phyloP scores from a whole-genome alignment of 352 stramenopile species.

The Phytophthora citrophthora region DNA sequence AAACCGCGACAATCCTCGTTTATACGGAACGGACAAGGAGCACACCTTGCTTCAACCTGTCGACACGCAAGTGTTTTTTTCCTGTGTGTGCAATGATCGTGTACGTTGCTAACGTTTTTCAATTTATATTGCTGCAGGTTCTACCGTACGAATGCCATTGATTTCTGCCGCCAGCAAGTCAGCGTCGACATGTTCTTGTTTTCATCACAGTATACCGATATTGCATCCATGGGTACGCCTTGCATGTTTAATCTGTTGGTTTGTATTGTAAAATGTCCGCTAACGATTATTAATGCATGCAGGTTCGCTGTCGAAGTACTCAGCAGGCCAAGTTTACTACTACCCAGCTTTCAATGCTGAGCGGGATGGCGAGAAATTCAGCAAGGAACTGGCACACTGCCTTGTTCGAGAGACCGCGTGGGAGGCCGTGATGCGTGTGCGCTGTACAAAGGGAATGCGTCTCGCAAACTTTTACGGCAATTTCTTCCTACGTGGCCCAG shows the following conservation, averaged over 20 bases:
- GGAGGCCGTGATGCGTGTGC: constrained; percentile 98
- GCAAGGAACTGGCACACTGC: constrained; percentile 91
- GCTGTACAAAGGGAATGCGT: constrained; percentile 97
- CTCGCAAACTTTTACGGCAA: constrained; percentile 99
- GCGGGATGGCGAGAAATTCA: constrained; percentile 94
- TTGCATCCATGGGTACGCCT: constrained; percentile 91
- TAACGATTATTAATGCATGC: constrained; percentile 9
- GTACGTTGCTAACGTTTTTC: constrained; percentile 6
- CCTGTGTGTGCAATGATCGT: not conserved
- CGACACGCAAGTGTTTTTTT: constrained; percentile 60
- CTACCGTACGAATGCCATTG: constrained; percentile 93
- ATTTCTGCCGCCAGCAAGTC: constrained; percentile 98
- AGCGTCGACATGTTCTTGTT: constrained; percentile 99
- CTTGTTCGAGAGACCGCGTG: constrained; percentile 94
- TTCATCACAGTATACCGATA: constrained; percentile 95
- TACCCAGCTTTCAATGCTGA: constrained; percentile 95
- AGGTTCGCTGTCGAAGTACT: constrained; percentile 95
- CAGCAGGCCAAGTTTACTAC: constrained; percentile 96
- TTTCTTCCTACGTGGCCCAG: constrained; percentile 97
- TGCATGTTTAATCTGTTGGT: not conserved
- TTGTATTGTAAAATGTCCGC: constrained; percentile 4
- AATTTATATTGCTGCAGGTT: constrained; percentile 55
- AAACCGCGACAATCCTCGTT: constrained; percentile 84
- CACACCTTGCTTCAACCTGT: constrained; percentile 91
- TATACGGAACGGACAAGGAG: constrained; percentile 89